Conservation (phyloP, 192 early-diverging fungal genomes). For the Endogone sp. region DNA sequence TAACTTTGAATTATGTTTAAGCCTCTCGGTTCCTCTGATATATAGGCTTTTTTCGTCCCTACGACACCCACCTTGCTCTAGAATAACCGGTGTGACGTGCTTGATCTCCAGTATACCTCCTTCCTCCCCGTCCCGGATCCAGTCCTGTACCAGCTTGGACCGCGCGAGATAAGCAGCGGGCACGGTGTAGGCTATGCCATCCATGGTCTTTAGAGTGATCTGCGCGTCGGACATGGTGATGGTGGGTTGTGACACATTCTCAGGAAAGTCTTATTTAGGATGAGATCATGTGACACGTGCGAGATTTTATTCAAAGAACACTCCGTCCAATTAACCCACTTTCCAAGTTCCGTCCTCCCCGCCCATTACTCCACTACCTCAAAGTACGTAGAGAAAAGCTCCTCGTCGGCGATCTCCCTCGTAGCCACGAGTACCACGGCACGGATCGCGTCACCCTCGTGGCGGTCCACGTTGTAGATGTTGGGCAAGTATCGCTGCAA, state of each 20-base stretch:
- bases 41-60: no score
- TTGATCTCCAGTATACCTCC: neutral
- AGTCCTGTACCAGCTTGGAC: neutral
- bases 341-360: no score
- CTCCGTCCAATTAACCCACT: no score
- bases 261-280: no score
- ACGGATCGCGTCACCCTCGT: conserved; percentile 5
- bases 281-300: no score
- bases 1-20: no score
- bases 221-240: neutral
- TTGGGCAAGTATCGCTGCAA: conserved; percentile 42
- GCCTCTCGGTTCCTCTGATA: no score
- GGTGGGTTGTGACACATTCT: no score
- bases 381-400: conserved; percentile 45
- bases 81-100: neutral
- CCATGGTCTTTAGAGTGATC: neutral
- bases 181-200: neutral
- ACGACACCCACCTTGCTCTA: neutral
- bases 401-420: conserved; percentile 29
- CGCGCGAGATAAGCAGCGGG: neutral
- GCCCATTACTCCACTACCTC: conserved; percentile 19
- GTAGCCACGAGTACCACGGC: conserved; percentile 30
- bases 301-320: no score
- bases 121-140: neutral
- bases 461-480: conserved; percentile 4